A percentile compares a stretch with the other conserved stretches of the same genome.
These are phyloP conservation scores for Ceratobasidium theobromae DNA, from an alignment of 1,284 basidiomycete species.

Conservation along the genomic window DNA sequence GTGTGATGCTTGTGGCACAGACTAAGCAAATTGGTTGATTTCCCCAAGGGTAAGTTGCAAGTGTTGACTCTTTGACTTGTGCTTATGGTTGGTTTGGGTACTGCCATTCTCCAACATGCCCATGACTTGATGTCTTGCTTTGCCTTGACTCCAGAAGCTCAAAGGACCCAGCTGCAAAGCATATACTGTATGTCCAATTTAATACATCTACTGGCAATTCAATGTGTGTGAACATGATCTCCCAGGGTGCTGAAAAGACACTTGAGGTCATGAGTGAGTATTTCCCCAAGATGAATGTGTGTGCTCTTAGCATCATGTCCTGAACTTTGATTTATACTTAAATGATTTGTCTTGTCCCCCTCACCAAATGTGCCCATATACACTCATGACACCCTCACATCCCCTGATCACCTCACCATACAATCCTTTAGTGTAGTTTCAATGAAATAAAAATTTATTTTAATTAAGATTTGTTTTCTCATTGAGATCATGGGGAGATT, in stretches of 20 bases:
- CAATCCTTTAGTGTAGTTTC: too few relatives aligned
- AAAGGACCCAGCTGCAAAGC: slow-evolving; percentile 87
- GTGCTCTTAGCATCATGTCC: slow-evolving; percentile 96
- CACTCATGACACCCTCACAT: too few relatives aligned
- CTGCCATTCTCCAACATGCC: slow-evolving; percentile 72
- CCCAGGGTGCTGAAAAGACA: slow-evolving; percentile 93
- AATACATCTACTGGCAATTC: slow-evolving; percentile 96
- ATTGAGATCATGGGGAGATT: too few relatives aligned
- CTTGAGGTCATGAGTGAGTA: slow-evolving; percentile 76
- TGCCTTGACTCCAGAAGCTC: slow-evolving; percentile 75
- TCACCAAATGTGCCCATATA: too few relatives aligned
- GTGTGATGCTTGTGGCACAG: slow-evolving; percentile 73
- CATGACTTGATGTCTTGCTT: slow-evolving; percentile 96
- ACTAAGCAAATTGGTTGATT: slow-evolving; percentile 91
- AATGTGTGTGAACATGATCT: slow-evolving; percentile 99
- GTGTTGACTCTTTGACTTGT: not conserved
- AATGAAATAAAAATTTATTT: too few relatives aligned
- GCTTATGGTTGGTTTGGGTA: slow-evolving; percentile 50
- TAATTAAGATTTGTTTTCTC: too few relatives aligned
- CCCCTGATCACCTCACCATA: too few relatives aligned
- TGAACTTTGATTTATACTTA: too few relatives aligned
- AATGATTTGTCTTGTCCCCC: too few relatives aligned
- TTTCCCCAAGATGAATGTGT: slow-evolving; percentile 93
- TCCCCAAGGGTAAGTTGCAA: slow-evolving; percentile 51
- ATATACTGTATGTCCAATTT: slow-evolving; percentile 94